A percentile compares a stretch with the other conserved stretches of the same genome.
These are phyloP conservation scores for Sporothrix brunneoviolacea DNA, from an alignment of 2,329 filamentous ascomycete genomes.

Conservation along the genomic window DNA sequence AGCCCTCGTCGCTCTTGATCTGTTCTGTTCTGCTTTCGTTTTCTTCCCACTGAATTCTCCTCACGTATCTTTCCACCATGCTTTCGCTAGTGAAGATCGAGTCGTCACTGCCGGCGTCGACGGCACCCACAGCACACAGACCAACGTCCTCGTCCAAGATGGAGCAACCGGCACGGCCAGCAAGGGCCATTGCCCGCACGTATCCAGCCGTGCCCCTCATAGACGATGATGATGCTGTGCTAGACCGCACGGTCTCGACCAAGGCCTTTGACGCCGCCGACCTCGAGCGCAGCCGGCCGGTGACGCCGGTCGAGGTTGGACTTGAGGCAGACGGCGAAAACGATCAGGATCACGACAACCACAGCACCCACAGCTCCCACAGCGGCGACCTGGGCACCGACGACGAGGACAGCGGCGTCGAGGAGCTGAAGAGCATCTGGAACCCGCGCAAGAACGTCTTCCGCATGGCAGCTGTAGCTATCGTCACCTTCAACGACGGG, in stretches of 20 bases:
- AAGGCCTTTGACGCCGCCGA: constrained; percentile 22
- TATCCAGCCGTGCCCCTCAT: constrained; percentile 33
- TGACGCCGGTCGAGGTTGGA: constrained; percentile 32
- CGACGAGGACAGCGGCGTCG: constrained; percentile 30
- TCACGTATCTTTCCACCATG: neutral
- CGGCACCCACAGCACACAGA: neutral
- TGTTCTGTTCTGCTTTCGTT: no score
- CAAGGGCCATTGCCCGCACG: constrained; percentile 27
- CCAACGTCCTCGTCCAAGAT: neutral
- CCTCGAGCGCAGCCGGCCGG: constrained; percentile 49
- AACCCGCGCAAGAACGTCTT: constrained; percentile 63
- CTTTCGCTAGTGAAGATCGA: neutral
- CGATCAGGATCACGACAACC: constrained; percentile 12
- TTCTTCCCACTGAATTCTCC: neutral
- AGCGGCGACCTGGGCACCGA: constrained; percentile 1
- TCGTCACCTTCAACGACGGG: constrained; percentile 62
- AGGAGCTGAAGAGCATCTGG: constrained; percentile 50
- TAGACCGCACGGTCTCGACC: constrained; percentile 3
- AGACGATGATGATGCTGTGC: constrained; percentile 14
- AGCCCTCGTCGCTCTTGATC: no score
- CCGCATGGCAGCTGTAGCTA: constrained; percentile 56
- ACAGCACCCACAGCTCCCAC: neutral
- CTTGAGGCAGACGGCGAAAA: neutral
- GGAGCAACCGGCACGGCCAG: neutral
- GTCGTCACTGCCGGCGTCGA: neutral